Percentiles rank a stretch among this genome's conserved stretches.
Evolutionary conservation across 2,329 filamentous ascomycete genomes (phyloP).

Genomic region (Fusarium dimerum): DNA sequence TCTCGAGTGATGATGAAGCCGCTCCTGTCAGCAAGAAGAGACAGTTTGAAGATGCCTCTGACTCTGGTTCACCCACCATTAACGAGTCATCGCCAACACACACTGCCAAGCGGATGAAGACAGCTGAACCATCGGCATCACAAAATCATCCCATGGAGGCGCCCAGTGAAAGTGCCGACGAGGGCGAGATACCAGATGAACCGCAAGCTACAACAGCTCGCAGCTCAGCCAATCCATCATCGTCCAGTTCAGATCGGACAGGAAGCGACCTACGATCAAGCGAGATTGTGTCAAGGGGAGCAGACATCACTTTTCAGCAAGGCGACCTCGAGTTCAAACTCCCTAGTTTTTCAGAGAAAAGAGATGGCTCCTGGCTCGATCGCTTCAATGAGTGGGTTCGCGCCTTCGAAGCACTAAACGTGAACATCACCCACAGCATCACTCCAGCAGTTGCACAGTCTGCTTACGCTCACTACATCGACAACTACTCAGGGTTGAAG

Average conservation of each 20-base stretch:
- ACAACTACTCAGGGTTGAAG: conserved; percentile 32
- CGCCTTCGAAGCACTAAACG: conserved; percentile 32
- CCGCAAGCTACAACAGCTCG: too few species aligned
- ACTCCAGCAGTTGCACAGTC: conserved; percentile 24
- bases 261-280: too few species aligned
- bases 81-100: conserved; percentile 10
- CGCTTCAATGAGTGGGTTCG: conserved; percentile 38
- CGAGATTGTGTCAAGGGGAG: too few species aligned
- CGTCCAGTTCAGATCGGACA: too few species aligned
- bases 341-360: conserved; percentile 29
- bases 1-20: conserved; percentile 26
- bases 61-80: conserved; percentile 4
- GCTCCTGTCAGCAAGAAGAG: conserved; percentile 28
- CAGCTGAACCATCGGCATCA: background rate
- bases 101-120: conserved; percentile 25
- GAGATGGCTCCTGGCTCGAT: conserved; percentile 36
- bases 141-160: too few species aligned
- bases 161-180: too few species aligned
- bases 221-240: too few species aligned
- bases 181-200: too few species aligned
- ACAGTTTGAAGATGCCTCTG: conserved; percentile 26
- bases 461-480: conserved; percentile 35
- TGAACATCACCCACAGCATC: conserved; percentile 20
- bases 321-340: conserved; percentile 27
- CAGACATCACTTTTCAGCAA: conserved; percentile 14